A percentile compares a stretch with the other conserved stretches of the same genome.
Evolutionary conservation across 1,139 yeast species (phyloP).

Genomic region (Dujonia santamariae): DNA sequence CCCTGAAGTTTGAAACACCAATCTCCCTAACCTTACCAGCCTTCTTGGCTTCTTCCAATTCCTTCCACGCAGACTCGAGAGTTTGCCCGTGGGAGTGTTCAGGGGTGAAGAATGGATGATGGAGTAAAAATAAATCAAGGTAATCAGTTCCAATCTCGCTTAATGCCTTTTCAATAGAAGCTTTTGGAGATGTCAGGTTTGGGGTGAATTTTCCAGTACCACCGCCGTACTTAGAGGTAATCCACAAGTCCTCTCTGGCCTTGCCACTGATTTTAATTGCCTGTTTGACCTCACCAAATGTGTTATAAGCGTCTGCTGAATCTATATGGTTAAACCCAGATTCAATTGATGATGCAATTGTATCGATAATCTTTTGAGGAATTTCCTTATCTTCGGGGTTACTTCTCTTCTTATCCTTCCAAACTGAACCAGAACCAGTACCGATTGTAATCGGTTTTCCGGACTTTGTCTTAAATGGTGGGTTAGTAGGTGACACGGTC

Average conservation of each 20-base stretch:
- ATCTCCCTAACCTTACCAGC: constrained; percentile 27
- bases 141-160: constrained; percentile 55
- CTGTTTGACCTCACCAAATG: constrained; percentile 21
- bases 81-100: constrained; percentile 11
- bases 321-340: constrained; percentile 23
- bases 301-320: constrained; percentile 24
- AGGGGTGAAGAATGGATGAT: constrained; percentile 13
- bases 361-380: constrained; percentile 10
- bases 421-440: constrained; percentile 18
- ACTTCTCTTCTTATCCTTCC: constrained; percentile 14
- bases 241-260: constrained; percentile 19
- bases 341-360: constrained; percentile 11
- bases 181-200: constrained; percentile 38
- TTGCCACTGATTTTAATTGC: constrained; percentile 16
- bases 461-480: constrained; percentile 6
- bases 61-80: constrained; percentile 24
- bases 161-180: constrained; percentile 48
- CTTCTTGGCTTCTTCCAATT: constrained; percentile 26
- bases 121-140: constrained; percentile 53
- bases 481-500: too few species aligned
- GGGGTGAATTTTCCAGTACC: constrained; percentile 11
- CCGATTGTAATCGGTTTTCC: constrained; percentile 14
- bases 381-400: constrained; percentile 8
- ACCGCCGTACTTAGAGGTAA: constrained; percentile 19
- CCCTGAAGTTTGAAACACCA: constrained; percentile 27